Percentiles rank a stretch among this genome's conserved stretches.
Conservation (phyloP, 257 asterid species). For the Misopates orontium region DNA sequence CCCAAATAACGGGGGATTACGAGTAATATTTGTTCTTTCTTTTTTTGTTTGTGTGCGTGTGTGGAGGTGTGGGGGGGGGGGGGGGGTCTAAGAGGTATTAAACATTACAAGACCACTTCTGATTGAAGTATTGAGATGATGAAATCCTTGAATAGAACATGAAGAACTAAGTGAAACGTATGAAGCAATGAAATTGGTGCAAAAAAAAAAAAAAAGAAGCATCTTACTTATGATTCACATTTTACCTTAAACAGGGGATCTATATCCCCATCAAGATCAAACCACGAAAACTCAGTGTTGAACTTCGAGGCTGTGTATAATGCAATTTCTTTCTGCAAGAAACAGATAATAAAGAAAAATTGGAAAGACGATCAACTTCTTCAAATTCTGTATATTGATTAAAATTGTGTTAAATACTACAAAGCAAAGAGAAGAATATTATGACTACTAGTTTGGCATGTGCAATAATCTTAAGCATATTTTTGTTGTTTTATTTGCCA, state of each 20-base stretch:
- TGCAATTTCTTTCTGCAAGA: constrained; percentile 97
- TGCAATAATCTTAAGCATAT: too few species aligned
- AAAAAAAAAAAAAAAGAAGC: not conserved
- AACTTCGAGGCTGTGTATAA: constrained; percentile 92
- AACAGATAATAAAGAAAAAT: constrained; percentile 22
- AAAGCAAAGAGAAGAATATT: too few species aligned
- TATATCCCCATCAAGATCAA: constrained; percentile 97
- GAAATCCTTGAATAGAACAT: not conserved
- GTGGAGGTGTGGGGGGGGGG: too few species aligned
- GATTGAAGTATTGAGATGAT: not conserved
- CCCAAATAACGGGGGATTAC: too few species aligned
- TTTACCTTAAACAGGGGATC: constrained; percentile 98
- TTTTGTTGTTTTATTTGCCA: too few species aligned
- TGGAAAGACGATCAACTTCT: not conserved
- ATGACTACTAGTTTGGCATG: too few species aligned
- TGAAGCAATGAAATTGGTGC: constrained; percentile 15
- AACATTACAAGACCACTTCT: constrained; percentile 10
- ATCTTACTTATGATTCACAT: constrained; percentile 18
- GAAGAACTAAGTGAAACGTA: not conserved
- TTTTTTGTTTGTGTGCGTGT: too few species aligned
- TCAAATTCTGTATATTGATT: too few species aligned
- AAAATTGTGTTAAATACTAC: too few species aligned
- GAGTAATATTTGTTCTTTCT: too few species aligned
- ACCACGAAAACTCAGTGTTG: constrained; percentile 93
- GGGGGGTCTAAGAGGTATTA: too few species aligned